Base-by-base conservation (phyloP, 148 eudicot species). In the Silene latifolia region DNA sequence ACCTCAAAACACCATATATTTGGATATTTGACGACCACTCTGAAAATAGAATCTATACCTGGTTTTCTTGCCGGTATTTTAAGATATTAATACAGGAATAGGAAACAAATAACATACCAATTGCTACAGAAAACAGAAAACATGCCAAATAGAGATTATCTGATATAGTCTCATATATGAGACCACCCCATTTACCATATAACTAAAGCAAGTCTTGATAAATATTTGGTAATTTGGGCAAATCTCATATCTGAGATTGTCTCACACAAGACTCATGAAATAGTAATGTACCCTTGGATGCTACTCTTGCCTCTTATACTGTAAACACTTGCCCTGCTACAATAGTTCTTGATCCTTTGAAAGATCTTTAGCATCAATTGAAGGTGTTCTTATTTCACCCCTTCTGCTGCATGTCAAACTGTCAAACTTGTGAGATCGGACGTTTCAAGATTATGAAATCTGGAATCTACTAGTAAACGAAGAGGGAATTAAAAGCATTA, bases 321-420 rank as follows among this genome's bases (percentile, higher is more conserved):
- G 35, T 0, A 69, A 20, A 68, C 18, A 51, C n/a, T 13, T 69
- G 35, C 57, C 8, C 56, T 46, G 57, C 53, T 21, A 21, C 59
- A 57, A 48, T 69, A 13, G 11, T 24, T 24, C 29, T 48, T 51
- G 29, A 39, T 21, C 47, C 29, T 21, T 21, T 12, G 1, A 20
- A 23, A 23, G 10, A 15, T 47, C 59, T 48, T 46, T 11, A n/a
- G 24, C 35, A 23, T 44, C 39, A 23, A 48, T n/a, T 23, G 18
- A 47, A 4, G 58, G 13, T 21, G 6, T 48, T 69, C 72, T 23
- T 44, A 23, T 3, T 69, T 69, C 47, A 42, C 15, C 25, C 23
- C 21, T 54, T 17, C 19, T 59, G 67, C 73, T 68, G 67, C 67
- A 44, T 21, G 32, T 76, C 61, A 61, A 69, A 69, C 19, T 2